Evolutionary conservation across 768 basidiomycete species (phyloP).

Genomic region (Suillus subaureus): DNA sequence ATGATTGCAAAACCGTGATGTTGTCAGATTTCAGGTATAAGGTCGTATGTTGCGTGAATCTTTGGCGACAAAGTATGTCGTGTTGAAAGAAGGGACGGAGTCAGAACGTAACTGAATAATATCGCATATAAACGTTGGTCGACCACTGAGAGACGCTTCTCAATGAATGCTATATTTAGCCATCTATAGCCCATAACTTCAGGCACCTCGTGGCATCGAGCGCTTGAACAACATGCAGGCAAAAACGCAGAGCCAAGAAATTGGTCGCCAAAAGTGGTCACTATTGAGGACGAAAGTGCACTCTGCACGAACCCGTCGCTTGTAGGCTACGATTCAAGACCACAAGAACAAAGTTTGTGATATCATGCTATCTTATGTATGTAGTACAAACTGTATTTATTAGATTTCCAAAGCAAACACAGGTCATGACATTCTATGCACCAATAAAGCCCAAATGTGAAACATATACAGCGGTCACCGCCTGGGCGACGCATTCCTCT

Average conservation of each 20-base stretch:
- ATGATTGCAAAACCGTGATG: constrained; percentile 34
- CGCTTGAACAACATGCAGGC: background rate
- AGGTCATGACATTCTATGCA: constrained; percentile 8
- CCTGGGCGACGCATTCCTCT: constrained; percentile 46
- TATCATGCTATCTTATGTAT: constrained; percentile 11
- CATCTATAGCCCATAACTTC: background rate
- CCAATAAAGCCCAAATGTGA: constrained; percentile 8
- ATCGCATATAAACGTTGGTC: background rate
- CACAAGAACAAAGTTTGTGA: background rate
- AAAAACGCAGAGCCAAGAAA: background rate
- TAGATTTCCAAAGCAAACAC: constrained; percentile 10
- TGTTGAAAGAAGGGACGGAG: background rate
- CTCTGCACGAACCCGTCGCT: background rate
- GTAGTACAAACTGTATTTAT: constrained; percentile 19
- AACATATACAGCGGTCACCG: constrained; percentile 36
- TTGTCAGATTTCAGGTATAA: background rate
- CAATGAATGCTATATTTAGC: constrained; percentile 2
- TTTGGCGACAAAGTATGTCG: background rate
- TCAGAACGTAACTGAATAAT: background rate
- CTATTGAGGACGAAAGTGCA: background rate
- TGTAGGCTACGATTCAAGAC: too few species aligned
- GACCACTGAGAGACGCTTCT: background rate
- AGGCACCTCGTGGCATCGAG: background rate
- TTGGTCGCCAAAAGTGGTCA: background rate
- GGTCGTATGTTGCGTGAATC: background rate